Evolutionary conservation across 192 early-diverging fungal genomes (phyloP).

Genomic region (Entophlyctis helioformis): DNA sequence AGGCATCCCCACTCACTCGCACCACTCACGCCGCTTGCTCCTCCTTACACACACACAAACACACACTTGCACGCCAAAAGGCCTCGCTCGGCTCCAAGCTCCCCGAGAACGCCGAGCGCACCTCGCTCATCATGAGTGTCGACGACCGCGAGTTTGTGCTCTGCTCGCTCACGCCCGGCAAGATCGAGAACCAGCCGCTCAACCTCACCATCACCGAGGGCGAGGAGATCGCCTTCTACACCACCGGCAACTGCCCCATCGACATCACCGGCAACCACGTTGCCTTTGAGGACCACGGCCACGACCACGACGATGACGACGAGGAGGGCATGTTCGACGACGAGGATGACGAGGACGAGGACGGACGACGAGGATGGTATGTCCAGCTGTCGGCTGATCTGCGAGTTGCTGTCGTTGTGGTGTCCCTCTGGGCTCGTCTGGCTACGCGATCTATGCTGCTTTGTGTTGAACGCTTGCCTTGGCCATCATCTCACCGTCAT

Average conservation of each 20-base stretch:
- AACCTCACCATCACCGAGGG: conserved; percentile 39
- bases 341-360: conserved; percentile 24
- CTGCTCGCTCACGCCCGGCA: conserved; percentile 68
- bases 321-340: conserved; percentile 7
- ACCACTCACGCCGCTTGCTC: too few relatives aligned
- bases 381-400: too few relatives aligned
- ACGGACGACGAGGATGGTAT: too few relatives aligned
- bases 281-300: conserved; percentile 3
- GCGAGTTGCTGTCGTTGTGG: too few relatives aligned
- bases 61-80: too few relatives aligned
- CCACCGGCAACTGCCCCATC: conserved; percentile 49
- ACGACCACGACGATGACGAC: neutral
- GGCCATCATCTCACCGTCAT: conserved; percentile 17
- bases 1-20: too few relatives aligned
- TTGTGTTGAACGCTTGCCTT: too few relatives aligned
- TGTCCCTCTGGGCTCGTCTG: too few relatives aligned
- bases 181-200: conserved; percentile 65
- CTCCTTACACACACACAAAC: too few relatives aligned
- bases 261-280: conserved; percentile 67
- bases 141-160: conserved; percentile 64
- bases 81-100: too few relatives aligned
- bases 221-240: conserved; percentile 71
- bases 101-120: too few relatives aligned
- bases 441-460: too few relatives aligned
- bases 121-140: conserved; percentile 56